phyloP scores from a whole-genome alignment of 2,329 filamentous ascomycete species.

The Aspergillus chevalieri region DNA sequence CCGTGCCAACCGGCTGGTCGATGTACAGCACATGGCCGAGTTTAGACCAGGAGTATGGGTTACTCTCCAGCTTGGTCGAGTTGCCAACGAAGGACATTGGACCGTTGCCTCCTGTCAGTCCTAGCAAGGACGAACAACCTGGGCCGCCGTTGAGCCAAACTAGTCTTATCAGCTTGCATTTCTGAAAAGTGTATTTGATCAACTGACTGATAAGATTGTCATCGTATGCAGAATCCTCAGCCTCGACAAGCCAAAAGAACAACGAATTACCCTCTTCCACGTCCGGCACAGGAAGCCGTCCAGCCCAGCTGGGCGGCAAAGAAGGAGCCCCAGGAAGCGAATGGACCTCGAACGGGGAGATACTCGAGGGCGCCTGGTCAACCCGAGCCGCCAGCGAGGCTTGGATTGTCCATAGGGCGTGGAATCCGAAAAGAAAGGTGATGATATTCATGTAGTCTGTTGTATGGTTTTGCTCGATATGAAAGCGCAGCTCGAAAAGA shows the following conservation, averaged over 20 bases:
- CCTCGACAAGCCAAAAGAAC: slow-evolving; percentile 34
- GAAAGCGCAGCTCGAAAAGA: not conserved
- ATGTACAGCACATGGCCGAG: slow-evolving; percentile 32
- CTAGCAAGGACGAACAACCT: slow-evolving; percentile 30
- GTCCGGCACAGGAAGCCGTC: slow-evolving; percentile 25
- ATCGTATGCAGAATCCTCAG: slow-evolving; percentile 24
- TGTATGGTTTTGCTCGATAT: not conserved
- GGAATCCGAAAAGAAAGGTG: slow-evolving; percentile 15
- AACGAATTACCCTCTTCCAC: slow-evolving; percentile 22
- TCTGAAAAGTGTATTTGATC: not conserved
- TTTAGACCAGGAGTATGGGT: slow-evolving; percentile 22
- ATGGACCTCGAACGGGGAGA: slow-evolving; percentile 22
- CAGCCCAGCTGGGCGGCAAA: slow-evolving; percentile 30
- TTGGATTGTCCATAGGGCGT: slow-evolving; percentile 13
- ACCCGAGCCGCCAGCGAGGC: slow-evolving; percentile 5
- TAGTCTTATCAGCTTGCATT: slow-evolving; percentile 9
- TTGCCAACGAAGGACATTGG: slow-evolving; percentile 27
- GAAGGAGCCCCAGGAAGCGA: slow-evolving; percentile 22
- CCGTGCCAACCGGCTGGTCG: slow-evolving; percentile 33
- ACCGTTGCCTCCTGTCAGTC: slow-evolving; percentile 19
- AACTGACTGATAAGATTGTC: slow-evolving; percentile 30
- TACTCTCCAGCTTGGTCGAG: slow-evolving; percentile 15
- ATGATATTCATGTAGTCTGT: slow-evolving; percentile 15
- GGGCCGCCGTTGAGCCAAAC: slow-evolving; percentile 35
- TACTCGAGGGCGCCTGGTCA: slow-evolving; percentile 1